Evolutionary conservation across 208 protist species (phyloP).

Genomic region (Crithidia bombi): DNA sequence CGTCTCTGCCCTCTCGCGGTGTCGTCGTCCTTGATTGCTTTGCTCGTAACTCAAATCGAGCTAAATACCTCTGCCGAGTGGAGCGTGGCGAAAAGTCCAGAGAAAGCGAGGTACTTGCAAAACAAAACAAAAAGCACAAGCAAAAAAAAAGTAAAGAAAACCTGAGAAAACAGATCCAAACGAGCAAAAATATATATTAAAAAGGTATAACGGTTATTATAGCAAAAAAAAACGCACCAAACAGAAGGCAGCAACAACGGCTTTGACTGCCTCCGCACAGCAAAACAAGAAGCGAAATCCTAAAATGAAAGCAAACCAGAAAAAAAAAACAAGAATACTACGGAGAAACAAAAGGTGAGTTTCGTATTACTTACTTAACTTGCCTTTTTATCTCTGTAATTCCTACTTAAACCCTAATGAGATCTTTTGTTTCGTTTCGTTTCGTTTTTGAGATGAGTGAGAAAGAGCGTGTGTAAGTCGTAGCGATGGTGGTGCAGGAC

Average conservation of each 20-base stretch:
- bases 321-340: neutral
- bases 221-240: constrained; percentile 9
- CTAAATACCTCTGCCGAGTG: too few relatives aligned
- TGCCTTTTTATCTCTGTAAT: neutral
- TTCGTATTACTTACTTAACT: neutral
- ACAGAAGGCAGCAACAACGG: neutral
- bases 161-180: neutral
- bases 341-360: neutral
- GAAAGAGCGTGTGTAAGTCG: neutral
- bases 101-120: too few relatives aligned
- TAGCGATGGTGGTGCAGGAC: neutral
- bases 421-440: neutral
- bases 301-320: neutral
- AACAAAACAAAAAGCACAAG: constrained; percentile 11
- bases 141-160: neutral
- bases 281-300: neutral
- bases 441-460: neutral
- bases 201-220: neutral
- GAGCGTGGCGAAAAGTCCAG: too few relatives aligned
- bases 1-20: too few relatives aligned
- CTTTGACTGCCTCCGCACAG: neutral
- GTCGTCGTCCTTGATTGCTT: too few relatives aligned
- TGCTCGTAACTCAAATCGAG: too few relatives aligned
- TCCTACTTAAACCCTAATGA: neutral
- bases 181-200: neutral